Evolutionary conservation across 2,329 filamentous ascomycete species (phyloP).

Genomic region (Tricladium varicosporioides): DNA sequence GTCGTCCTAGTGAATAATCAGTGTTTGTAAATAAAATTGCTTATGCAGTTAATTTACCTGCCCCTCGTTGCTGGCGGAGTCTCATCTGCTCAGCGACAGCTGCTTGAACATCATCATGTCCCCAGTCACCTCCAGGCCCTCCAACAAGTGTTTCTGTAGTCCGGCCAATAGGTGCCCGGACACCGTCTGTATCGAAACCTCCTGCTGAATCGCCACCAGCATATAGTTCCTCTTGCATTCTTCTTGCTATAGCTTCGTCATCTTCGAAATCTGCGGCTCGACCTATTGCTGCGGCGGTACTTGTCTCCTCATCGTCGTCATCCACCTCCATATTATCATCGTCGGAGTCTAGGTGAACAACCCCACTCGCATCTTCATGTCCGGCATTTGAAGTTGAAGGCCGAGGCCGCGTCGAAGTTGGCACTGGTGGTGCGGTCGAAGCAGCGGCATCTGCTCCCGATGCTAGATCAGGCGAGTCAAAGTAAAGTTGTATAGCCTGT

Average conservation of each 20-base stretch:
- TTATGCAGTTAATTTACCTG: slow-evolving; percentile 14
- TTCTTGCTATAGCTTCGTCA: slow-evolving; percentile 88
- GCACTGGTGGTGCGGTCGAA: slow-evolving; percentile 29
- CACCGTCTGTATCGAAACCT: slow-evolving; percentile 53
- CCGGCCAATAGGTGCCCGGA: slow-evolving; percentile 86
- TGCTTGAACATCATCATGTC: slow-evolving; percentile 40
- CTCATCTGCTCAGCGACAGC: slow-evolving; percentile 28
- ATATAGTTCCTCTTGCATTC: slow-evolving; percentile 91
- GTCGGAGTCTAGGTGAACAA: slow-evolving; percentile 76
- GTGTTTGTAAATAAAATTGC: slow-evolving; percentile 7
- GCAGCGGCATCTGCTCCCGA: slow-evolving; percentile 20
- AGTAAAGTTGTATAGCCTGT: slow-evolving; percentile 86
- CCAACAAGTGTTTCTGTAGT: slow-evolving; percentile 90
- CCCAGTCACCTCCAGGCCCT: slow-evolving; percentile 54
- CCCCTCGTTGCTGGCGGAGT: slow-evolving; percentile 34
- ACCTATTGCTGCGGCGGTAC: slow-evolving; percentile 37
- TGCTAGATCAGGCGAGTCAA: slow-evolving; percentile 76
- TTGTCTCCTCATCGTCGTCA: slow-evolving; percentile 33
- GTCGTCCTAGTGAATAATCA: slow-evolving; percentile 37
- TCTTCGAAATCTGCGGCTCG: slow-evolving; percentile 68
- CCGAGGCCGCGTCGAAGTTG: slow-evolving; percentile 28
- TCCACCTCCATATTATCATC: slow-evolving; percentile 51
- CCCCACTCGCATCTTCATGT: slow-evolving; percentile 54
- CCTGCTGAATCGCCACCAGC: slow-evolving; percentile 46
- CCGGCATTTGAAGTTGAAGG: slow-evolving; percentile 28